Base-by-base conservation (phyloP, 1,139 yeast species). In the Hansenula lynferdii region DNA sequence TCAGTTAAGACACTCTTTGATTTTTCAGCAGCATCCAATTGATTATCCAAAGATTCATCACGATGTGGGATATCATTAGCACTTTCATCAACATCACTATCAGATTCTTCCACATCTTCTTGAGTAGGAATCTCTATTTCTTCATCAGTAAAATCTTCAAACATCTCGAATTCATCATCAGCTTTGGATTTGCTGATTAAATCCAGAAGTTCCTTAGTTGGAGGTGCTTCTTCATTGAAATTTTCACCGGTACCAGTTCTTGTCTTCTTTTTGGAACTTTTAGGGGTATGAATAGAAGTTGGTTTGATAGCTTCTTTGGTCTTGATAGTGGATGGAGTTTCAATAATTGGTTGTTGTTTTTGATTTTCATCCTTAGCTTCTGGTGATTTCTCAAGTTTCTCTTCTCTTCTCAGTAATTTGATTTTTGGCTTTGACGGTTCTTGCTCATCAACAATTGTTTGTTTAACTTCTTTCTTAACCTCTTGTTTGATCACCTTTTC, bases 1-100 rank as follows among this genome's bases (percentile, higher is more conserved):
- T 63, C 61, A 30, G 49, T 50, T 38, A 49, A 49, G 31, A 54
- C 50, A 14, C 28, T 19, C 20, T 42, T 45, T 25, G 39, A 47
- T 27, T 40, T 31, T 14, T 48, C 35, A 7, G 41, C 42, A 6
- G 41, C 45, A 6, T 27, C 31, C 11, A 34, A 26, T 17, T 35
- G 24, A 20, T 41, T 17, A 12, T 47, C 49, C 19, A 41, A 28
- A 3, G 38, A 18, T 45, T 30, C 26, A 24, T 24, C 15, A 3
- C n/a, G 5, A 24, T 24, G n/a, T 12, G 5, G 15, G 5, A 5
- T 47, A 20, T 43, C 40, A 25, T 24, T 15, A 24, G n/a, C 37
- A 19, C 43, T 45, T 22, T 43, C 40, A 26, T 48, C 47, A 8
- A 24, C 15, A 14, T 32, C 16, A 22, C 38, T 35, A 35, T 48